Evolutionary conservation across 345 rosid genomes (phyloP).

Genomic region (Eucalyptus urophylla): DNA sequence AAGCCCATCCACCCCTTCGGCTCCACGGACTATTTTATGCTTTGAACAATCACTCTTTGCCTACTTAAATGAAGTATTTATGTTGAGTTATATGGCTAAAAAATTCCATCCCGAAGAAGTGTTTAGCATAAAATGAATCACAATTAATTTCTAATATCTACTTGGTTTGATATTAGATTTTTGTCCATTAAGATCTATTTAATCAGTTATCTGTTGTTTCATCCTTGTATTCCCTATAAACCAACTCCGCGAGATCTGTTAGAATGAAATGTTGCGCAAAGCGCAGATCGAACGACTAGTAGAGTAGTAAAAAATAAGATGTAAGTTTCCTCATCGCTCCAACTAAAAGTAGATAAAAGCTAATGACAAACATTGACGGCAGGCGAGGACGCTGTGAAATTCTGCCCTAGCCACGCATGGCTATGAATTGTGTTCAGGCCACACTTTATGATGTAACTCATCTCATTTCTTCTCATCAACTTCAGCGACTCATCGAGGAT

Average conservation of each 20-base stretch:
- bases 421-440: not conserved
- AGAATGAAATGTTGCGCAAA: not conserved
- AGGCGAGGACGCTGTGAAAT: not conserved
- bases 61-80: not conserved
- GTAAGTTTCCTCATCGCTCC: not conserved
- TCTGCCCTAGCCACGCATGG: not conserved
- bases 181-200: not conserved
- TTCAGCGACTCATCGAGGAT: not conserved
- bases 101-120: not conserved
- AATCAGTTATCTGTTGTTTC: not conserved
- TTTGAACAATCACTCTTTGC: too few species aligned
- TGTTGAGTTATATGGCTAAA: not conserved
- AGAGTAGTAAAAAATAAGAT: not conserved
- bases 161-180: not conserved
- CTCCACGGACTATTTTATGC: too few species aligned
- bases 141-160: not conserved
- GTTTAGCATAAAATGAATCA: not conserved
- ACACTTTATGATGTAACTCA: not conserved
- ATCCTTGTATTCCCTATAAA: not conserved
- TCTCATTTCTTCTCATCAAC: not conserved
- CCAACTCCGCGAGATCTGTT: not conserved
- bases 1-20: too few species aligned
- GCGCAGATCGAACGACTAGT: not conserved
- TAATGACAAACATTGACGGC: not conserved
- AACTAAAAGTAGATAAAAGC: not conserved